Base-by-base conservation (phyloP, 345 rosid genomes). In the Atalantia buxifolia region DNA sequence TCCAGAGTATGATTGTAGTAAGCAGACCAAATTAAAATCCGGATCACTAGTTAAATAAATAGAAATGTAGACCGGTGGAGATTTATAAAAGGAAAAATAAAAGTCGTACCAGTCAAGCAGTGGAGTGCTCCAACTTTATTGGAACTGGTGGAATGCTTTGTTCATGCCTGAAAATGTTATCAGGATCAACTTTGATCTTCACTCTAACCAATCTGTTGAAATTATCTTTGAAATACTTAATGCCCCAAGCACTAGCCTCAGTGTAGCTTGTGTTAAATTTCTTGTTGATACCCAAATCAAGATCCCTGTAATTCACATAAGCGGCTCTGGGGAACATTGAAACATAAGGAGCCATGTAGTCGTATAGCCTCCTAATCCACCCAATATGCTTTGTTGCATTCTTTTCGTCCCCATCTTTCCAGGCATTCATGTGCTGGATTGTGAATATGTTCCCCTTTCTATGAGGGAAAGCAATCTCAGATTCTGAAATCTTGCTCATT, bases 111-210 rank as follows among this genome's bases (percentile, higher is more conserved):
- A 19, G 33, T 65, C 25, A 65, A 65, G 24, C 42, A n/a, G 21
- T 7, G 4, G 10, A 65, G 13, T 65, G 42, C 69, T 65, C n/a
- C 22, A 7, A 56, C 6, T 3, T 0, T 21, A 21, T 1, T 2
- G 60, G 25, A 19, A 65, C 42, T 7, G 69, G 69, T 33, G 69
- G 42, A 65, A 65, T 65, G 69, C 69, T 65, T 21, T 65, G 69
- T 19, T 65, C 69, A n/a, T 65, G 69, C 42, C 42, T 65, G 69
- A 65, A 65, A 0, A 65, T 33, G 42, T 76, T 76, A 27, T 14
- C 68, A 66, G 73, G 79, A 76, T 76, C 82, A 40, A 80, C 79
- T 30, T 6, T 57, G 6, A 62, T 35, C 27, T 80, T 80, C 30
- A 80, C 72, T 18, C 50, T 25, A 2, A 76, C 50, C 68, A 80